Evolutionary conservation across 805 yeast genomes (phyloP), one percentile per base, ranked within the genome.

Genomic region (Yamadazyma paraphyllophila): DNA sequence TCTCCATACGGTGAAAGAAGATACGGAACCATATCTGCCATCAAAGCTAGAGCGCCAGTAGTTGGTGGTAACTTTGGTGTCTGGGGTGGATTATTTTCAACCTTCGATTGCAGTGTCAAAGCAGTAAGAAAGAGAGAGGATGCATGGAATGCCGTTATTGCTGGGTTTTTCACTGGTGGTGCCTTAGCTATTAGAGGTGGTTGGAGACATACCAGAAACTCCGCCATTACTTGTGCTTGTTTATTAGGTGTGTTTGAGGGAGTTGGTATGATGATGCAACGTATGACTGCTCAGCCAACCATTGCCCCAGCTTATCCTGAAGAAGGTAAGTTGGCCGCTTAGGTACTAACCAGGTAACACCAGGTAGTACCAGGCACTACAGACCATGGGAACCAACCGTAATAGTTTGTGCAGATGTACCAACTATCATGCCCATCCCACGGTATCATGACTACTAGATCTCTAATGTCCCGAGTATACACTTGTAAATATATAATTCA

Each of bases 31-130:
- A 63, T 92, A 45, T 76, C 88, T 35, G 97, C 98, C 33, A 85
- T 94, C 57, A 89, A 89, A 64, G 88, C 97, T 43, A 81, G 99
- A 67, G 98, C 97, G 2, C 99, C 99, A 33, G 97, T 92, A 41
- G 90, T 92, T 45, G 99, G 99, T 55, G 99, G 99, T 62, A 94
- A 94, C 70, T 92, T 94, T 61, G 99, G 99, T 73, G 96, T 88
- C 33, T 94, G 99, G 99, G 99, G 99, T 77, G 99, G 99, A 50
- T 74, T 94, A 58, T 94, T 94, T 65, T 89, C 97, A 29, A 85
- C 95, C 11, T 94, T 83, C 63, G 99, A 94, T 69, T 94, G 99
- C 76, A 80, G 91, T 12, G 96, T 94, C 39, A 94, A 92, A 69
- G 96, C 92, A 2, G 81, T 94, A 36, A 87, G 99, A 76, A 87